Evolutionary conservation across 139 green algal species (phyloP).

Genomic region (Tetraselmis chui): DNA sequence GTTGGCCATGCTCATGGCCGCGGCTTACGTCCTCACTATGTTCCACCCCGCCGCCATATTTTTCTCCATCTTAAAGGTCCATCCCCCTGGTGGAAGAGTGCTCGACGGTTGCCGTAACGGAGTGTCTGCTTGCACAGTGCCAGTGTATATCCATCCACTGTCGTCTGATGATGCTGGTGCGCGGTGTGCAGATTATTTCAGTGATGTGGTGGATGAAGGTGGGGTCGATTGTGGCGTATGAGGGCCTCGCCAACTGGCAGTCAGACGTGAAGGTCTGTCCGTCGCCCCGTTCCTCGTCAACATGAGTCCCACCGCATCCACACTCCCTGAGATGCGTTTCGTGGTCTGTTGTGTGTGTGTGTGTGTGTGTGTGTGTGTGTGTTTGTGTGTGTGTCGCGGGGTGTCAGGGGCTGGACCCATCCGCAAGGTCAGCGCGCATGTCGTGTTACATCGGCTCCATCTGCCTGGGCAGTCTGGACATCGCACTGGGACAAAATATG

Average conservation of each 20-base stretch:
- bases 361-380: too few relatives aligned
- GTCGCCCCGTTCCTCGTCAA: too few relatives aligned
- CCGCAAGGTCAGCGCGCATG: not conserved
- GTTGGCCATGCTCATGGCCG: not conserved
- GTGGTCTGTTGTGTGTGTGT: too few relatives aligned
- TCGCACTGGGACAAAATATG: not conserved
- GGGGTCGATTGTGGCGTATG: not conserved
- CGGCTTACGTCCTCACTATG: not conserved
- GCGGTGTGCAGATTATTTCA: not conserved
- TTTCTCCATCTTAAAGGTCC: not conserved
- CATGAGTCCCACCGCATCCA: too few relatives aligned
- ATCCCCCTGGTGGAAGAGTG: too few relatives aligned
- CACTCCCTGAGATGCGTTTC: too few relatives aligned
- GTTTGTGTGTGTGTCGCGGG: too few relatives aligned
- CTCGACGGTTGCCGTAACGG: too few relatives aligned
- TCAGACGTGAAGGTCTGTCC: not conserved
- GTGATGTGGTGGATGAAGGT: not conserved
- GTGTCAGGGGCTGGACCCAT: not conserved
- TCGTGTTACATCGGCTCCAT: not conserved
- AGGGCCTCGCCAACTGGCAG: not conserved
- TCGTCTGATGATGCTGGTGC: too few relatives aligned
- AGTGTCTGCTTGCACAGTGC: too few relatives aligned
- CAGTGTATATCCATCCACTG: too few relatives aligned
- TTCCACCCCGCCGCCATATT: not conserved
- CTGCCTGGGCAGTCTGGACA: not conserved